Evolutionary conservation across 768 basidiomycete species (phyloP), one percentile per base, ranked within the genome.

Genomic region (Kwoniella bestiolae): DNA sequence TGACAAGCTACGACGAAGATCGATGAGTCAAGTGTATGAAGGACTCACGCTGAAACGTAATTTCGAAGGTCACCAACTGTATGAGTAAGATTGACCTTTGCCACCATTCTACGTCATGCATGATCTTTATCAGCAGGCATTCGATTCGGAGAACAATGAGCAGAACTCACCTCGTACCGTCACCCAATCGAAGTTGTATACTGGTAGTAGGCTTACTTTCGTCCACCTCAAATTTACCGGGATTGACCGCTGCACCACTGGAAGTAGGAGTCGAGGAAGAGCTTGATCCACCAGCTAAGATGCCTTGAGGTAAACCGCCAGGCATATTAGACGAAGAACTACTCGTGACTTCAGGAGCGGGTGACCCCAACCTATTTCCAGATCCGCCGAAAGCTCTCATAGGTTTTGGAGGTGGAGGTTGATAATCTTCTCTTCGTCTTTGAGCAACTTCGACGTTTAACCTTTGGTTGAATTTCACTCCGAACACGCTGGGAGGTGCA

Each of bases 71-170:
- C 92, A 18, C 86, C 85, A 2, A 96, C 88, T 0, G 91, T 95
- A 75, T 97, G 93, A 2, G 89, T 89, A 65, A 92, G 83, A 79
- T 98, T 98, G 89, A 95, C 91, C 58, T 91, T 84, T 47, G 87
- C 87, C 3, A 91, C 88, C 77, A 94, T 86, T 73, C 91, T 91
- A 65, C 1, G 38, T 25, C n/a, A 50, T n/a, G 7, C 38, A n/a
- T n/a, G n/a, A n/a, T n/a, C n/a, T n/a, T n/a, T n/a, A n/a, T n/a
- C n/a, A n/a, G n/a, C n/a, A n/a, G n/a, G n/a, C n/a, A n/a, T n/a
- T n/a, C n/a, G n/a, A n/a, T n/a, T n/a, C n/a, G n/a, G n/a, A n/a
- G n/a, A n/a, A n/a, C n/a, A n/a, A n/a, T n/a, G n/a, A n/a, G n/a
- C n/a, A n/a, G n/a, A n/a, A 65, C 81, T 52, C 60, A 90, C 91